phyloP scores from a whole-genome alignment of 225 moss, liverwort and hornwort species.

The Pseudoscleropodium purum region DNA sequence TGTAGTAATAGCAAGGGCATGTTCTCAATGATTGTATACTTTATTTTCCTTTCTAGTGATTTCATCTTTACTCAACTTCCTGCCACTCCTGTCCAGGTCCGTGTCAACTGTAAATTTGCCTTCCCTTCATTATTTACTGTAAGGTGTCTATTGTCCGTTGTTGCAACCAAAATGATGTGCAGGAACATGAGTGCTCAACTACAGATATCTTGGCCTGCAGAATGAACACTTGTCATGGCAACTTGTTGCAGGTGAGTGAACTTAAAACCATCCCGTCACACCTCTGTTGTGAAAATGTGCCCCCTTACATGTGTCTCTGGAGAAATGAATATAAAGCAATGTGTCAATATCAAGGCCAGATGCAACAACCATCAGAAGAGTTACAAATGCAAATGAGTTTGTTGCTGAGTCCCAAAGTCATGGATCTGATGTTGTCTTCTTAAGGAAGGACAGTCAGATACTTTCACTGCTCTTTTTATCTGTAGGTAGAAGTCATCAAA shows the following conservation, averaged over 20 bases:
- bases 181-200: background rate
- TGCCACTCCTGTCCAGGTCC: background rate
- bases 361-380: background rate
- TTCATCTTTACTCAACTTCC: background rate
- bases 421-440: background rate
- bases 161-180: background rate
- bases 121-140: background rate
- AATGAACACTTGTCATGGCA: background rate
- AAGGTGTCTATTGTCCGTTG: background rate
- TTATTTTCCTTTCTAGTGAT: background rate
- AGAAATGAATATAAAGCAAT: background rate
- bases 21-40: background rate
- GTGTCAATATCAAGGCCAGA: background rate
- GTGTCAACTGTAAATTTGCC: background rate
- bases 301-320: background rate
- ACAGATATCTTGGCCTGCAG: background rate
- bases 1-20: background rate
- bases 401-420: background rate
- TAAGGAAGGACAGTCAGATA: background rate
- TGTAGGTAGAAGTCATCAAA: background rate
- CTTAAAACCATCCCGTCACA: background rate
- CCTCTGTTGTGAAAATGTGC: background rate
- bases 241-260: background rate
- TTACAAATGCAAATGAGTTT: background rate
- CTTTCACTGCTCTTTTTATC: background rate